Percentiles rank a stretch among this genome's conserved stretches.
These are phyloP conservation scores for Amyloporia xantha DNA, from an alignment of 768 basidiomycete species.

Conservation along the genomic window DNA sequence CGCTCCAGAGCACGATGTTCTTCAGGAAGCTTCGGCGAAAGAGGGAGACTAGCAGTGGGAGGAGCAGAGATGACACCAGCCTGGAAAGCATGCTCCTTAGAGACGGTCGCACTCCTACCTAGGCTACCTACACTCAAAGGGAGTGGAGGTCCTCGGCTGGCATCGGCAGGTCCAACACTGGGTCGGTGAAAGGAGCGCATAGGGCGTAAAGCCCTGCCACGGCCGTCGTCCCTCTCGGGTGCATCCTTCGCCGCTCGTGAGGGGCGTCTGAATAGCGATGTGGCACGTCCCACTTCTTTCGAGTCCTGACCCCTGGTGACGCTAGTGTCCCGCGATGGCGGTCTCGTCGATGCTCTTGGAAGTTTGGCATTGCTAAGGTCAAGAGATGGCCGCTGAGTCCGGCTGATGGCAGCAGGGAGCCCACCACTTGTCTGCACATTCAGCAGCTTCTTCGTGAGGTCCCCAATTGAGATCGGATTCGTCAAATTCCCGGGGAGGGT, in stretches of 20 bases:
- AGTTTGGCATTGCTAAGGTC: neutral
- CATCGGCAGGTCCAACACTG: slow-evolving; percentile 4
- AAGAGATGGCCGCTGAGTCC: slow-evolving; percentile 11
- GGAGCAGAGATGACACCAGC: slow-evolving; percentile 24
- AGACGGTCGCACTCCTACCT: slow-evolving; percentile 3
- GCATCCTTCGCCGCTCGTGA: slow-evolving; percentile 17
- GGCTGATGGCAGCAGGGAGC: slow-evolving; percentile 2
- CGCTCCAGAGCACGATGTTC: slow-evolving; percentile 15
- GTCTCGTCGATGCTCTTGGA: neutral
- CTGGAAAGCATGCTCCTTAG: slow-evolving; percentile 10
- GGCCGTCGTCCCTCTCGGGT: slow-evolving; percentile 12
- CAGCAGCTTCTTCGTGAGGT: slow-evolving; percentile 51
- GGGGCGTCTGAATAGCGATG: slow-evolving; percentile 12
- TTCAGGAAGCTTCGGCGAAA: slow-evolving; percentile 2
- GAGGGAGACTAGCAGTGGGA: slow-evolving; percentile 9
- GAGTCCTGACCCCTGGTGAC: neutral
- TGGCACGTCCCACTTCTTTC: neutral
- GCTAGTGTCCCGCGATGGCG: neutral
- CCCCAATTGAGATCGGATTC: slow-evolving; percentile 45
- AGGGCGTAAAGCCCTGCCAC: slow-evolving; percentile 33
- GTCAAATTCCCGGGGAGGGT: slow-evolving; percentile 35
- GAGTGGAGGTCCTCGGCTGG: slow-evolving; percentile 3
- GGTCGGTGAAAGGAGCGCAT: slow-evolving; percentile 59
- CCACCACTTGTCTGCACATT: slow-evolving; percentile 33
- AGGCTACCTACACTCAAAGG: slow-evolving; percentile 3